phyloP scores from a whole-genome alignment of 2,329 filamentous ascomycete genomes.

The Corniculantispora saksenae region DNA sequence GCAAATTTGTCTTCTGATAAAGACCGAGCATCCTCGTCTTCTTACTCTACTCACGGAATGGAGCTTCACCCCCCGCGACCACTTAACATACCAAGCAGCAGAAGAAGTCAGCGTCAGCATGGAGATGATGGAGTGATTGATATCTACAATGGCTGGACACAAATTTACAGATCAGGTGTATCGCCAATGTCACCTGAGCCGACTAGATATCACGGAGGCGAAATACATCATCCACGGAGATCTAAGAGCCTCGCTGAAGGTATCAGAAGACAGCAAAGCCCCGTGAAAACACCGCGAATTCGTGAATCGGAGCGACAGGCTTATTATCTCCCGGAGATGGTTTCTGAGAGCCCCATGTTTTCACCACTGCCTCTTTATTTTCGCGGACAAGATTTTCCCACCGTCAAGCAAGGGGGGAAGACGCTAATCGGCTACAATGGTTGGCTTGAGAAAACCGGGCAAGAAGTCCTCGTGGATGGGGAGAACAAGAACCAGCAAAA shows the following conservation, averaged over 20 bases:
- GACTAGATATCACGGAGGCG: conserved; percentile 19
- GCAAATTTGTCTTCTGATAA: conserved; percentile 20
- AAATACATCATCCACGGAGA: conserved; percentile 27
- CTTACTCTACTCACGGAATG: conserved; percentile 28
- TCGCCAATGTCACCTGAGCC: conserved; percentile 22
- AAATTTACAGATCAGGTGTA: conserved; percentile 25
- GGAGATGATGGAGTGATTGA: conserved; percentile 25
- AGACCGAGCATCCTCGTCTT: conserved; percentile 23
- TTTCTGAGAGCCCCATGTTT: conserved; percentile 34
- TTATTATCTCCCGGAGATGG: conserved; percentile 17
- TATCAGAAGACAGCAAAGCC: conserved; percentile 15
- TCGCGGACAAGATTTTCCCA: conserved; percentile 39
- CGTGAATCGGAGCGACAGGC: conserved; percentile 21
- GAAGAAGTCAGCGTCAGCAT: conserved; percentile 18
- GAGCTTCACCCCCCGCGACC: conserved; percentile 26
- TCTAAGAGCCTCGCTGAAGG: conserved; percentile 34
- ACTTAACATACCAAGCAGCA: conserved; percentile 21
- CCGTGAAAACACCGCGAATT: background rate
- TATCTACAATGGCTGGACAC: conserved; percentile 31
- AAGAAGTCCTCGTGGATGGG: conserved; percentile 22
- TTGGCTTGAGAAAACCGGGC: conserved; percentile 53
- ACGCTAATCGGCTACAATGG: conserved; percentile 56
- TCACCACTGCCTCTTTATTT: conserved; percentile 48
- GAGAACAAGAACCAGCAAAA: conserved; percentile 35
- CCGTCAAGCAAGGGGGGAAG: conserved; percentile 47